Evolutionary conservation across 164 flowering plant genomes (phyloP).

Genomic region (Litsea cubeba): DNA sequence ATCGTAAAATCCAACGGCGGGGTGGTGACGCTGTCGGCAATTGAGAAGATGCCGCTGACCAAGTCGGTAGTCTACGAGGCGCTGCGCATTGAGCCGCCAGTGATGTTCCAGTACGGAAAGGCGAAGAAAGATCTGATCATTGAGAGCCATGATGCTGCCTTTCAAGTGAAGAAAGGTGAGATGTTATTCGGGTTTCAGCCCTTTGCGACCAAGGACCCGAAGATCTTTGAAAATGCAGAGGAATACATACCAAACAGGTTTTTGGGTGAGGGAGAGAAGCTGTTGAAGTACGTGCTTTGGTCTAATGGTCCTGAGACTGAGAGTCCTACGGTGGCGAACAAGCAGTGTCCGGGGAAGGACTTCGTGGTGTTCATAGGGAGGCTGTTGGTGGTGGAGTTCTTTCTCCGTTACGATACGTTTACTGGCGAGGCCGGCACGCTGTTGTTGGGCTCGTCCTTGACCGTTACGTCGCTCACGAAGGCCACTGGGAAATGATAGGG

Average conservation of each 20-base stretch:
- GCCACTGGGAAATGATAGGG: slow-evolving; percentile 6
- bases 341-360: slow-evolving; percentile 51
- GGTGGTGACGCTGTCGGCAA: slow-evolving; percentile 26
- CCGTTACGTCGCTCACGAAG: slow-evolving; percentile 14
- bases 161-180: slow-evolving; percentile 51
- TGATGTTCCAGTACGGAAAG: slow-evolving; percentile 45
- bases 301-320: slow-evolving; percentile 52
- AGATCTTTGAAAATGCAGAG: slow-evolving; percentile 40
- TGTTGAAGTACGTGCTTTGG: slow-evolving; percentile 54
- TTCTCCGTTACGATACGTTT: slow-evolving; percentile 50
- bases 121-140: slow-evolving; percentile 49
- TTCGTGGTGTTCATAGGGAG: slow-evolving; percentile 35
- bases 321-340: slow-evolving; percentile 31
- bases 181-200: slow-evolving; percentile 55
- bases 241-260: slow-evolving; percentile 31
- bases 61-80: slow-evolving; percentile 23
- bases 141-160: slow-evolving; percentile 42
- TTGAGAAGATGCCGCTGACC: slow-evolving; percentile 40
- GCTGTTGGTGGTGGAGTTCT: slow-evolving; percentile 38
- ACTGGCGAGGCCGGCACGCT: slow-evolving; percentile 11
- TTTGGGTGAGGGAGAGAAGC: slow-evolving; percentile 44
- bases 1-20: slow-evolving; percentile 26
- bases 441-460: slow-evolving; percentile 11
- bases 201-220: slow-evolving; percentile 49
- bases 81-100: slow-evolving; percentile 50